Evolutionary conservation across 257 asterid genomes (phyloP).

Genomic region (Solanum corneliomulleri): DNA sequence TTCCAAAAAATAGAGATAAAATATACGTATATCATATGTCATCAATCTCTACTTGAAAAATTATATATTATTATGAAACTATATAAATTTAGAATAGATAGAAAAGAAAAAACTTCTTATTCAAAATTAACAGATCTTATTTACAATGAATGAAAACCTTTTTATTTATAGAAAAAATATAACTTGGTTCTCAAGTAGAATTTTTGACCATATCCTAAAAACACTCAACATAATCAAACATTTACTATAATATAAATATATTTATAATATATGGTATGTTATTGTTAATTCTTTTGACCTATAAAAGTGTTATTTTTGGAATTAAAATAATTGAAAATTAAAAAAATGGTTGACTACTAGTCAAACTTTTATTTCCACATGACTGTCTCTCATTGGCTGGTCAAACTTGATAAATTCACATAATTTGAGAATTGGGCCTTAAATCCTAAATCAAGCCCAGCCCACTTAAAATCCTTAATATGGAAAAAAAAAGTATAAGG

Average conservation of each 20-base stretch:
- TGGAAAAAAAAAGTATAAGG: neutral
- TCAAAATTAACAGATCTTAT: too few relatives aligned
- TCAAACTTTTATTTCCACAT: constrained; percentile 3
- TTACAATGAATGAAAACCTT: too few relatives aligned
- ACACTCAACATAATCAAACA: too few relatives aligned
- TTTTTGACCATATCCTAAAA: too few relatives aligned
- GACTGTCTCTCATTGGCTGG: neutral
- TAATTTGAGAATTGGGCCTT: neutral
- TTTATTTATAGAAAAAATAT: too few relatives aligned
- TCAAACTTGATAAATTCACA: constrained; percentile 4
- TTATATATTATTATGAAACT: neutral
- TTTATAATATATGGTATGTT: neutral
- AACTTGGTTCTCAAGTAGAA: too few relatives aligned
- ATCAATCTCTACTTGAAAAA: neutral
- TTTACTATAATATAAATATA: too few relatives aligned
- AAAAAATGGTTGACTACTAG: neutral
- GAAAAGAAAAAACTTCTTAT: too few relatives aligned
- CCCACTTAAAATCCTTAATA: neutral
- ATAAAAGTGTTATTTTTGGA: neutral
- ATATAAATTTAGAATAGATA: too few relatives aligned
- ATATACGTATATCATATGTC: neutral
- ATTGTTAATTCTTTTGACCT: neutral
- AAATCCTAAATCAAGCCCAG: neutral
- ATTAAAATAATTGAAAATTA: neutral
- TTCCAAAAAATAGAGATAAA: fast-evolving